A percentile compares a stretch with the other conserved stretches of the same genome.
phyloP scores from a whole-genome alignment of 768 basidiomycete species.

The Macrocybe gigantea region DNA sequence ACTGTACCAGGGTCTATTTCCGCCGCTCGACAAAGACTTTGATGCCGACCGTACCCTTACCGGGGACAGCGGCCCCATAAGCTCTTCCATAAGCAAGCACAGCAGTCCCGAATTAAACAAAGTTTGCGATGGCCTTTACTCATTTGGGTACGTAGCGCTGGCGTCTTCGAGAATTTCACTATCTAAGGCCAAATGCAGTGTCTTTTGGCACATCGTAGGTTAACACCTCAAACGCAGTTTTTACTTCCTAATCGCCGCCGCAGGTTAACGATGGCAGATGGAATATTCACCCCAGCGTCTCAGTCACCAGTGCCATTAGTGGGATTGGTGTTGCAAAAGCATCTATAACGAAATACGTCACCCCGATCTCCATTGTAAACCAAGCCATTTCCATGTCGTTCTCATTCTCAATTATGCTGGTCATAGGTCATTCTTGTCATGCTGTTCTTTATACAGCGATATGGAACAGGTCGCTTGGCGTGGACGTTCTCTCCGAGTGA shows the following conservation, averaged over 20 bases:
- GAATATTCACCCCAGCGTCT: conserved; percentile 66
- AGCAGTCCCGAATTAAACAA: conserved; percentile 19
- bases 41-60: conserved; percentile 52
- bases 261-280: conserved; percentile 61
- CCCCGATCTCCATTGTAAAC: conserved; percentile 52
- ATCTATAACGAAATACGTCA: conserved; percentile 36
- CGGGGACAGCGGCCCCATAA: conserved; percentile 28
- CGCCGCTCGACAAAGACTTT: conserved; percentile 35
- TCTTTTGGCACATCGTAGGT: conserved; percentile 49
- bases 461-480: conserved; percentile 49
- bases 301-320: conserved; percentile 59
- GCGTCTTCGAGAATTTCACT: background rate
- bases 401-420: background rate
- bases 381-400: too few species aligned
- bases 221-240: background rate
- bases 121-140: conserved; percentile 43
- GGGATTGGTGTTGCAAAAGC: conserved; percentile 60
- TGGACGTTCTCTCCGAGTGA: conserved; percentile 44
- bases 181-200: conserved; percentile 25
- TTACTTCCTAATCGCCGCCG: background rate
- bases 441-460: conserved; percentile 54
- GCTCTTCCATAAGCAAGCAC: conserved; percentile 2
- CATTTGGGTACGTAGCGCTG: conserved; percentile 39
- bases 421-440: conserved; percentile 44
- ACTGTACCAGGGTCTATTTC: conserved; percentile 52